Evolutionary conservation across 371 early-diverging fungal species (phyloP).

Genomic region (Cokeromyces recurvatus): DNA sequence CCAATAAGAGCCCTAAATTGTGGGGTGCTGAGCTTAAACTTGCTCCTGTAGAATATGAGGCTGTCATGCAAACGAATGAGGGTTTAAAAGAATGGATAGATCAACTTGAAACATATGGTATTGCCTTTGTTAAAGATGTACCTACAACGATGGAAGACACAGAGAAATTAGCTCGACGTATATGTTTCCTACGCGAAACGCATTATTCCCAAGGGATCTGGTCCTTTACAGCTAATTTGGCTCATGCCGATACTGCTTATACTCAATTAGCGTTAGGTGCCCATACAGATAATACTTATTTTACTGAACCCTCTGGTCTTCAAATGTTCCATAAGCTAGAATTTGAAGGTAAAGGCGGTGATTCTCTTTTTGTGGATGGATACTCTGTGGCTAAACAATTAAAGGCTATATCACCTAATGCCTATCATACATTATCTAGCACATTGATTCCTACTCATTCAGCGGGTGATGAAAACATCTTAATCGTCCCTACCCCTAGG

Average conservation of each 20-base stretch:
- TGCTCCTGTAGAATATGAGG: conserved; percentile 53
- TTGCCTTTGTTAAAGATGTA: conserved; percentile 73
- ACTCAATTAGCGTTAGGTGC: conserved; percentile 73
- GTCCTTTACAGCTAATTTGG: conserved; percentile 79
- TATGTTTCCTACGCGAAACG: conserved; percentile 76
- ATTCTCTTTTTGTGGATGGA: conserved; percentile 82
- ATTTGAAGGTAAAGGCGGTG: conserved; percentile 73
- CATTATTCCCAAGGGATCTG: conserved; percentile 81
- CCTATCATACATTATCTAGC: conserved; percentile 62
- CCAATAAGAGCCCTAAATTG: conserved; percentile 19
- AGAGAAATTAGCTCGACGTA: conserved; percentile 61
- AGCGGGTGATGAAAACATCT: conserved; percentile 74
- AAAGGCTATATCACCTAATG: conserved; percentile 50
- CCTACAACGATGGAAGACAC: conserved; percentile 68
- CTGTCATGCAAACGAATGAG: conserved; percentile 63
- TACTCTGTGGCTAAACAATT: conserved; percentile 70
- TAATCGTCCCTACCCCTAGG: conserved; percentile 67
- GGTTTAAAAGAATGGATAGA: conserved; percentile 72
- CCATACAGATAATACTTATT: conserved; percentile 92
- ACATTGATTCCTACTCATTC: conserved; percentile 65
- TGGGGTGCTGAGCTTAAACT: conserved; percentile 43
- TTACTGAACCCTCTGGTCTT: conserved; percentile 83
- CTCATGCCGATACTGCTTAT: conserved; percentile 88
- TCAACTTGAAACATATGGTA: conserved; percentile 70
- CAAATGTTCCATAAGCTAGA: conserved; percentile 86